Evolutionary conservation across 305 asterid genomes (phyloP).

Genomic region (Euphrasia arctica): DNA sequence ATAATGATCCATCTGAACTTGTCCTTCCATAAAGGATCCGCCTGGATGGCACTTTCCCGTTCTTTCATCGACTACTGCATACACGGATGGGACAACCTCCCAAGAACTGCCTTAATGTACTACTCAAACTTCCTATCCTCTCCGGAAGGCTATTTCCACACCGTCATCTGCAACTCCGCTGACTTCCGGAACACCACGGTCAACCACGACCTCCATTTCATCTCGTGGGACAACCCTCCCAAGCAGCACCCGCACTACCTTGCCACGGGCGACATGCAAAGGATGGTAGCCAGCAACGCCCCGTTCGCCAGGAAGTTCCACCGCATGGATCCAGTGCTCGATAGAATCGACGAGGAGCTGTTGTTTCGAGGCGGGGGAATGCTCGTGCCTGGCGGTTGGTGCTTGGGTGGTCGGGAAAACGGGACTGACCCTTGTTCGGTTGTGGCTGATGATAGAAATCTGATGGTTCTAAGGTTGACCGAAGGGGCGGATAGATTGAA

Average conservation of each 20-base stretch:
- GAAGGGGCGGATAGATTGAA: constrained; percentile 71
- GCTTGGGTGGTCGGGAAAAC: constrained; percentile 52
- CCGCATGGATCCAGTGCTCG: constrained; percentile 62
- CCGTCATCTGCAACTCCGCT: constrained; percentile 68
- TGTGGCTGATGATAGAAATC: constrained; percentile 39
- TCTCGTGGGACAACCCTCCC: constrained; percentile 95
- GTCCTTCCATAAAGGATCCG: constrained; percentile 57
- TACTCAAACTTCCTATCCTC: constrained; percentile 84
- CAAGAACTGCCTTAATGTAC: constrained; percentile 85
- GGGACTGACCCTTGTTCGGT: constrained; percentile 75
- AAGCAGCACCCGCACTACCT: constrained; percentile 91
- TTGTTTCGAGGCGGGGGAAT: constrained; percentile 50
- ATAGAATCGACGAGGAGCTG: constrained; percentile 59
- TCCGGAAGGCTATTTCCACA: constrained; percentile 93
- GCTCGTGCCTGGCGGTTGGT: constrained; percentile 93
- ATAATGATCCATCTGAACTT: not conserved
- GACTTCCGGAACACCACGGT: constrained; percentile 75
- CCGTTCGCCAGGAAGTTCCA: constrained; percentile 87
- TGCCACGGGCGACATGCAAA: constrained; percentile 47
- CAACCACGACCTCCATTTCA: constrained; percentile 83
- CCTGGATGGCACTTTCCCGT: constrained; percentile 89
- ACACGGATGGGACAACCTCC: constrained; percentile 94
- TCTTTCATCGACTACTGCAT: constrained; percentile 75
- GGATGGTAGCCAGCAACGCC: constrained; percentile 71
- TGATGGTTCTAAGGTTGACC: constrained; percentile 53